Evolutionary conservation across 2,329 filamentous ascomycete genomes (phyloP), one percentile per base, ranked within the genome.

Genomic region (Berkeleyomyces basicola): DNA sequence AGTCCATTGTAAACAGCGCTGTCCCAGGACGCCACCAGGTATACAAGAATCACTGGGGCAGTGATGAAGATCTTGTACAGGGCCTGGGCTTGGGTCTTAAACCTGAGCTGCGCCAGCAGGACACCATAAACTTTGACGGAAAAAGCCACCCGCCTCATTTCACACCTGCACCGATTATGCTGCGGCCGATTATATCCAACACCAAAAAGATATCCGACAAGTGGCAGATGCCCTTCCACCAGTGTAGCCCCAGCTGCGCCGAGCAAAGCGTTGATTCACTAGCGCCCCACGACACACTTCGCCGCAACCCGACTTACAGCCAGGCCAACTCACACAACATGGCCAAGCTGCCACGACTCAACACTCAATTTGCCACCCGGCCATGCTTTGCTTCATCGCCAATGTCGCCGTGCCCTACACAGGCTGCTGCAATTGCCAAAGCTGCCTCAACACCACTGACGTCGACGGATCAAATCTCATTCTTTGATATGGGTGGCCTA

Each of bases 41-140:
- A 11, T 64, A 64, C 55, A 64, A 64, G 37, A 81, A 82, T 59
- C 82, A 88, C 63, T 92, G 88, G 85, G 90, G 89, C 51, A 96
- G 90, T 68, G 92, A 97, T 68, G 90, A 95, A 70, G 90, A 97
- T 70, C 80, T 97, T 0, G 90, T 95, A 3, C 79, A 87, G 59
- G 88, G 85, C 65, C 69, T 96, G 3, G 91, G 92, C 6, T 82
- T 92, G 46, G 82, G 86, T 10, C 79, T 83, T 3, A 76, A 80
- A 46, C 77, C 77, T 0, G 76, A 79, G 62, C 70, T 84, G 16
- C 76, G 79, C 40, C 73, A 53, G 49, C 49, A 63, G 58, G 59
- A 65, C 39, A 60, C 62, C 1, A 65, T 66, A 66, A 44, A 14
- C 5, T 59, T 53, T 1, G 68, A 69, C 11, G 61, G 47, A 7